These are phyloP conservation scores for Rutstroemia sp. DNA, from an alignment of 2,329 filamentous ascomycete genomes.

Conservation along the genomic window DNA sequence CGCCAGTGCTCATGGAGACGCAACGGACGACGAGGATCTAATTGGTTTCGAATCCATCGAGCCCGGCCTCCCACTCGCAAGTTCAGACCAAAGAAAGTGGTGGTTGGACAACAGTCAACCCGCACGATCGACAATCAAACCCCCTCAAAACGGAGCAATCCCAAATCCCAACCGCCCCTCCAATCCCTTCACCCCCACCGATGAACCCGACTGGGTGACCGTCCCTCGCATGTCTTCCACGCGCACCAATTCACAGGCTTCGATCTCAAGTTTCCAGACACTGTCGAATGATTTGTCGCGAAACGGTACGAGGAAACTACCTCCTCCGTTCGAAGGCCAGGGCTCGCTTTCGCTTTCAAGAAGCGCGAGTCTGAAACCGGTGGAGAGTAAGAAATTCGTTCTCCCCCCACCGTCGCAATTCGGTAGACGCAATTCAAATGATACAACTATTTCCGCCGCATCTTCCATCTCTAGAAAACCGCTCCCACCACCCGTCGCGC, in stretches of 20 bases:
- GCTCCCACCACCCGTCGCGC: conserved; percentile 25
- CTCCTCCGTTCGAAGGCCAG: conserved; percentile 23
- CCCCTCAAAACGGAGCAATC: conserved; percentile 54
- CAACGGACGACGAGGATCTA: conserved; percentile 70
- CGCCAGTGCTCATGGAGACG: conserved; percentile 50
- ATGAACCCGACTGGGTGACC: conserved; percentile 80
- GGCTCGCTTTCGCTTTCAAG: background rate
- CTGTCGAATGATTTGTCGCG: conserved; percentile 13
- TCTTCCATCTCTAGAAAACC: conserved; percentile 24
- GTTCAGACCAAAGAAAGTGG: conserved; percentile 63
- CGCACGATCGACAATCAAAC: conserved; percentile 63
- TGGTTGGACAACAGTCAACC: conserved; percentile 66
- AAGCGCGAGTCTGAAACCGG: too few relatives aligned
- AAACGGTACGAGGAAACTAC: conserved; percentile 22
- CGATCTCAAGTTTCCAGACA: conserved; percentile 8
- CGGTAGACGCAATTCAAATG: conserved; percentile 22
- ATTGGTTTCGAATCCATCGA: conserved; percentile 78
- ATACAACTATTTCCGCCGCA: conserved; percentile 19
- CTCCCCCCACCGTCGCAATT: conserved; percentile 11
- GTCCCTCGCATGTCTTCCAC: conserved; percentile 35
- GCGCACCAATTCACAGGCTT: conserved; percentile 5
- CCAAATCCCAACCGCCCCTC: conserved; percentile 68
- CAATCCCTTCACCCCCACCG: conserved; percentile 71
- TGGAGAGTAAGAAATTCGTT: conserved; percentile 4
- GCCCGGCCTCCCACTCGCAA: conserved; percentile 63